Conservation (phyloP, 2,329 filamentous ascomycete genomes). For the Alternaria conjuncta region DNA sequence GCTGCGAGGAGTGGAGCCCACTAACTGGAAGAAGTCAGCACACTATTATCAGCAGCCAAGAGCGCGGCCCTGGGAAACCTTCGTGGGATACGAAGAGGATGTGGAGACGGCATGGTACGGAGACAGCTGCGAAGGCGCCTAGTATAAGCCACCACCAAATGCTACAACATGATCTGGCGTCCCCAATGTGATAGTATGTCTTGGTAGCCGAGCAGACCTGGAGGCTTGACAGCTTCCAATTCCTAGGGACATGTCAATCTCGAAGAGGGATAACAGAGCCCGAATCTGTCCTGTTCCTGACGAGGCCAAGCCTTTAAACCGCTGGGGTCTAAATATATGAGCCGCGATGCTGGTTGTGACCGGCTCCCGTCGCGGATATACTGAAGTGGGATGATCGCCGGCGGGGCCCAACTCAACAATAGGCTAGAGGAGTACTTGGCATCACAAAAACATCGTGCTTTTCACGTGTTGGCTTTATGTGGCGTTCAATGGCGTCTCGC, state of each 20-base stretch:
- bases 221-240: neutral
- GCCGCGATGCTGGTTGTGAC: constrained; percentile 12
- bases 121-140: neutral
- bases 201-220: neutral
- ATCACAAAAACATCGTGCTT: neutral
- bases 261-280: neutral
- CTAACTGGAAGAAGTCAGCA: constrained; percentile 20
- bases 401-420: constrained; percentile 11
- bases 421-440: constrained; percentile 4
- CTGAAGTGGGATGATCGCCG: constrained; percentile 18
- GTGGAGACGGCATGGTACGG: constrained; percentile 16
- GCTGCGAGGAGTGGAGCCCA: constrained; percentile 21
- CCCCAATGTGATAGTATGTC: neutral
- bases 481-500: constrained; percentile 6
- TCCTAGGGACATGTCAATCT: neutral
- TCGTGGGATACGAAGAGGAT: constrained; percentile 20
- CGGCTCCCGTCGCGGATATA: constrained; percentile 14
- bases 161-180: neutral
- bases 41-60: constrained; percentile 30
- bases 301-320: constrained; percentile 19
- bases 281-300: neutral
- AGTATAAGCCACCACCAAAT: neutral
- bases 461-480: neutral
- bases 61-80: constrained; percentile 16
- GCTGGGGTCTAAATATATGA: constrained; percentile 24